A percentile compares a stretch with the other conserved stretches of the same genome.
phyloP scores from a whole-genome alignment of 169 alveolate species.

The Eimeria necatrix region DNA sequence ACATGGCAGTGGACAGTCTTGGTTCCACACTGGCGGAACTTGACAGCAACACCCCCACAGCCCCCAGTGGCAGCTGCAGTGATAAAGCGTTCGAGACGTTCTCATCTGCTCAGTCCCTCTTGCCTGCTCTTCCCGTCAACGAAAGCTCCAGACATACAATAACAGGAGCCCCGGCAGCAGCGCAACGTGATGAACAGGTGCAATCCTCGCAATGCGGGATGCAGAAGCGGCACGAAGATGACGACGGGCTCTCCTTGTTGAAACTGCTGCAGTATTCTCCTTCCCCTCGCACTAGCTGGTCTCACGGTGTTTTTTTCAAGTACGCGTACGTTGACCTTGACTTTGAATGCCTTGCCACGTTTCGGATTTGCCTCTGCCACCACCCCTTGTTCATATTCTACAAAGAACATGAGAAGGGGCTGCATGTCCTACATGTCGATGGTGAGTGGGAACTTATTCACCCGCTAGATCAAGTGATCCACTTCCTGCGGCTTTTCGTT shows the following conservation, averaged over 20 bases:
- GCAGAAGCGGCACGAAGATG: slow-evolving; percentile 63
- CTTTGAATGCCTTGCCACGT: slow-evolving; percentile 76
- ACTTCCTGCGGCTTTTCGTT: too few species aligned
- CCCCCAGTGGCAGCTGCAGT: background rate
- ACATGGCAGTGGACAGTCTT: slow-evolving; percentile 27
- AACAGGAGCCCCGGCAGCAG: background rate
- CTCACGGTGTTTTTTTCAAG: slow-evolving; percentile 82
- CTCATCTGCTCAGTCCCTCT: background rate
- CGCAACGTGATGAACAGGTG: background rate
- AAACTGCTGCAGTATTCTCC: slow-evolving; percentile 65
- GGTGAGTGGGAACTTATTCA: slow-evolving; percentile 31
- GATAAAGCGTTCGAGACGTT: background rate
- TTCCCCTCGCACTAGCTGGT: slow-evolving; percentile 71
- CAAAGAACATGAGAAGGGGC: slow-evolving; percentile 74
- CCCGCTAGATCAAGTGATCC: too few species aligned
- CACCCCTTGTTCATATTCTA: slow-evolving; percentile 76
- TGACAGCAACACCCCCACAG: slow-evolving; percentile 10
- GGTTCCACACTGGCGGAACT: slow-evolving; percentile 35
- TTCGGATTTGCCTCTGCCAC: slow-evolving; percentile 66
- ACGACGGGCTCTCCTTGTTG: slow-evolving; percentile 56
- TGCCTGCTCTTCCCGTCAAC: background rate
- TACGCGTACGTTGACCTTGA: slow-evolving; percentile 80
- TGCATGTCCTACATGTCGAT: slow-evolving; percentile 78
- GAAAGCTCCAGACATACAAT: background rate
- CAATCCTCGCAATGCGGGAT: slow-evolving; percentile 35